Conservation (phyloP, 2,329 filamentous ascomycete species). For the Aspergillus sp. region DNA sequence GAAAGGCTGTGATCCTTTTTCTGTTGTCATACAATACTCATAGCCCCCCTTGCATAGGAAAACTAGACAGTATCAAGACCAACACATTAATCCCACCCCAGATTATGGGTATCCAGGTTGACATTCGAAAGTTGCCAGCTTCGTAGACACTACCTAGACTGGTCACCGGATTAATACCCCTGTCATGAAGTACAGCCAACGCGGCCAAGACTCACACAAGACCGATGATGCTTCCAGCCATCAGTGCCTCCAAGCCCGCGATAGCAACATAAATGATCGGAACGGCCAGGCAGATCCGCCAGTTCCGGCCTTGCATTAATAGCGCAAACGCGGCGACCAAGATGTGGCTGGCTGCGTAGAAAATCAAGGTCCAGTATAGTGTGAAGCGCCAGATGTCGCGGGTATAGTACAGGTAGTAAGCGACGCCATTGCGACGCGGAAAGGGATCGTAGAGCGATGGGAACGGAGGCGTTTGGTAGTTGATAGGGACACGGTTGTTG, state of each 20-base stretch:
- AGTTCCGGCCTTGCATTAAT: slow-evolving; percentile 61
- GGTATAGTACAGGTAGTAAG: slow-evolving; percentile 69
- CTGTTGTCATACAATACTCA: slow-evolving; percentile 42
- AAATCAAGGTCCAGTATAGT: slow-evolving; percentile 78
- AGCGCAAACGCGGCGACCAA: slow-evolving; percentile 70
- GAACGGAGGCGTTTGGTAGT: slow-evolving; percentile 70
- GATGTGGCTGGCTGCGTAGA: slow-evolving; percentile 73
- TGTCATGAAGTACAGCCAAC: background rate
- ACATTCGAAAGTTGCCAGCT: slow-evolving; percentile 83
- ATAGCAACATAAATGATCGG: slow-evolving; percentile 70
- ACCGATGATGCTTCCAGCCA: slow-evolving; percentile 80
- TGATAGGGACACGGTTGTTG: slow-evolving; percentile 49
- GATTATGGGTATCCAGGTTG: slow-evolving; percentile 87
- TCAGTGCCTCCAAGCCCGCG: slow-evolving; percentile 71
- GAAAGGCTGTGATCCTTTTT: background rate
- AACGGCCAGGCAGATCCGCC: slow-evolving; percentile 63
- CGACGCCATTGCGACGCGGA: slow-evolving; percentile 55
- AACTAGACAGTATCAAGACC: slow-evolving; percentile 80
- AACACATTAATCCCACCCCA: slow-evolving; percentile 85
- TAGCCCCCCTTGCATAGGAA: slow-evolving; percentile 87
- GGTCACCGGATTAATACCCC: slow-evolving; percentile 11
- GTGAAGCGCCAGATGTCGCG: slow-evolving; percentile 85
- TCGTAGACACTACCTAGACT: slow-evolving; percentile 79
- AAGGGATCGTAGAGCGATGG: slow-evolving; percentile 79
- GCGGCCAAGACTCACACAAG: slow-evolving; percentile 61